Evolutionary conservation across 495 filamentous ascomycete species (phyloP).

Genomic region (Penicillium egyptiacum): DNA sequence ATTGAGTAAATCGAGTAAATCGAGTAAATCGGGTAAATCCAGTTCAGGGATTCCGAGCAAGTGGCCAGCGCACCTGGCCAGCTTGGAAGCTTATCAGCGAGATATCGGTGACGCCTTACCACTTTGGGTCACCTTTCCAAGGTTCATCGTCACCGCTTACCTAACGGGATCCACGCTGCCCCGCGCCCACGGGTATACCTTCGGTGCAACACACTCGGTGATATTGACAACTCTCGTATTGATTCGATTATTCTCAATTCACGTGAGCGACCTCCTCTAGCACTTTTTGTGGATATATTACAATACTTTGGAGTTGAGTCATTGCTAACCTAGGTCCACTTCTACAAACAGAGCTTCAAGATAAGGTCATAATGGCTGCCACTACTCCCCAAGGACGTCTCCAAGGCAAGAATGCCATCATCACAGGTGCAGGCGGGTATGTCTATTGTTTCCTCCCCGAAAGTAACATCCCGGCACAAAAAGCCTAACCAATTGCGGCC

Average conservation of each 20-base stretch:
- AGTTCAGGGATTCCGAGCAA: neutral
- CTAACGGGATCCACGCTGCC: slow-evolving; percentile 22
- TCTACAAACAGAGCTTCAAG: slow-evolving; percentile 2
- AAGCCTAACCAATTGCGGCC: slow-evolving; percentile 5
- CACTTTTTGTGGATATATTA: neutral
- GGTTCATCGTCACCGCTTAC: slow-evolving; percentile 17
- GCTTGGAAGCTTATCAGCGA: slow-evolving; percentile 16
- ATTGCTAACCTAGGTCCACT: slow-evolving; percentile 12
- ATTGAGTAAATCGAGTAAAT: neutral
- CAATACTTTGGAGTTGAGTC: neutral
- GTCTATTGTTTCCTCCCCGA: slow-evolving; percentile 31
- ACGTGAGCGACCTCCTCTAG: neutral
- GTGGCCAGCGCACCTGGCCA: slow-evolving; percentile 1
- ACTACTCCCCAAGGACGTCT: slow-evolving; percentile 55
- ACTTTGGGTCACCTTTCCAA: neutral
- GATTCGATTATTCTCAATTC: neutral
- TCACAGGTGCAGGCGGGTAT: slow-evolving; percentile 91
- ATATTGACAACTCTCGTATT: neutral
- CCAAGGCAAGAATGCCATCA: slow-evolving; percentile 85
- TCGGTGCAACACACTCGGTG: neutral
- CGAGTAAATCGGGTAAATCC: neutral
- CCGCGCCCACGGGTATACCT: slow-evolving; percentile 27
- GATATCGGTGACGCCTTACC: slow-evolving; percentile 11
- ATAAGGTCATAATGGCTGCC: slow-evolving; percentile 17
- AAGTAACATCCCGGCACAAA: neutral